Base-by-base conservation (phyloP, 768 basidiomycete species). In the Lanmaoa pseudosensibilis region DNA sequence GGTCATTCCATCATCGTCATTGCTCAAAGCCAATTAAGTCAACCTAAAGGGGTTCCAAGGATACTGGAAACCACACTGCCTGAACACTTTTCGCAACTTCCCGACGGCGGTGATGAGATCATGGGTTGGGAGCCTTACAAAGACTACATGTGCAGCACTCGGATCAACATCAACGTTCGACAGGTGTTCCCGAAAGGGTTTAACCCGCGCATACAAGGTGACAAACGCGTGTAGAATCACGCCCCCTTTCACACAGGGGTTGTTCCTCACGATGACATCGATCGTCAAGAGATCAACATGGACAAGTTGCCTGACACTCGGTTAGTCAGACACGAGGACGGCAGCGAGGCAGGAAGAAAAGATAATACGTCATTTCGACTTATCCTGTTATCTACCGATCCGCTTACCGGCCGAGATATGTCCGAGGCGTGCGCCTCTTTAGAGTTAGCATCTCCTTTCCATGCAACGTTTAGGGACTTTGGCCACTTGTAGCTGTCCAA, bases 121-220 rank as follows among this genome's bases (percentile, higher is more conserved):
- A 69, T 68, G 4, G 80, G 80, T 25, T 94, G 90, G 90, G 60
- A 64, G 19, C 76, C 79, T 7, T 92, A 85, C 63, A 80, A 75
- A 54, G 76, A 80, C 30, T 94, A 92, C 69, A 74, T 94, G 70
- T 72, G 66, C 44, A 80, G 80, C 4, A 81, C 87, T 2, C 78
- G 96, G 55, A 89, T 98, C 66, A 98, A 98, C 67, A 78, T 98
- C 54, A 98, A 98, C 63, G 92, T 93, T 9, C 78, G 96, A 52
- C 94, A 97, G 69, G 90, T 92, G 7, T 91, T 92, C 67, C 88
- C 89, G 2, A 87, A 81, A 65, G 86, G 82, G 4, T 91, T 90
- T 51, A 67, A 73, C 53, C 74, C 79, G 19, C 40, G 50, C 50
- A 23, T 25, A 44, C 37, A 13, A 25, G 39, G 40, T 19, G n/a